Evolutionary conservation across 208 protist species (phyloP).

Genomic region (Leishmania martiniquensis): DNA sequence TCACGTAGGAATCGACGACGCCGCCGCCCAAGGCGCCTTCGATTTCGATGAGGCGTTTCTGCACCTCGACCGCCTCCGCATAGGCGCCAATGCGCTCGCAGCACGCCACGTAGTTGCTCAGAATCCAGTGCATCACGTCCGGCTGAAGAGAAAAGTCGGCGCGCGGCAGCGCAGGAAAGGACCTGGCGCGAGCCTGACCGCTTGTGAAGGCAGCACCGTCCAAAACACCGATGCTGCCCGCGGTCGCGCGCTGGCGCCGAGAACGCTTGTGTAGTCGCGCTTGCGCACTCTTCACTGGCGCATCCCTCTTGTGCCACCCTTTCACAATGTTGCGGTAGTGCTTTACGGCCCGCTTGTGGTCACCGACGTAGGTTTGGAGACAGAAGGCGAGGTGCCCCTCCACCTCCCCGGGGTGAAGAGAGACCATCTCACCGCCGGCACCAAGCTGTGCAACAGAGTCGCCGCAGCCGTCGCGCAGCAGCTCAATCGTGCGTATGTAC

Average conservation of each 20-base stretch:
- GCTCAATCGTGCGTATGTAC: conserved; percentile 52
- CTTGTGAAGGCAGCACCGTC: background rate
- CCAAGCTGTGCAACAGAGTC: conserved; percentile 33
- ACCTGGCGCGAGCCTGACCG: background rate
- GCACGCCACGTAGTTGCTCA: conserved; percentile 71
- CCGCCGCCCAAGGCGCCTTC: conserved; percentile 48
- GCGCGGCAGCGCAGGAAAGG: conserved; percentile 3
- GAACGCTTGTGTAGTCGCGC: conserved; percentile 19
- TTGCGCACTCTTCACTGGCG: conserved; percentile 24
- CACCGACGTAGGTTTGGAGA: conserved; percentile 72
- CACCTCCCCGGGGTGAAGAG: conserved; percentile 51
- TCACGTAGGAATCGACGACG: conserved; percentile 52
- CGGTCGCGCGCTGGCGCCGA: conserved; percentile 20
- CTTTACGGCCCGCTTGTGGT: conserved; percentile 62
- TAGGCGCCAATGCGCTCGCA: conserved; percentile 59
- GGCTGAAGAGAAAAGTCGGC: conserved; percentile 33
- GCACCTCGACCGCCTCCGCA: conserved; percentile 47
- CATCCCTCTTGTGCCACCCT: conserved; percentile 4
- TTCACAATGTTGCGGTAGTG: conserved; percentile 61
- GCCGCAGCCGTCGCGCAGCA: conserved; percentile 36
- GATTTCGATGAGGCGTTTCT: conserved; percentile 61
- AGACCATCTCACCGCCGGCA: conserved; percentile 25
- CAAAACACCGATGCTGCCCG: background rate
- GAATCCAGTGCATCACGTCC: conserved; percentile 60
- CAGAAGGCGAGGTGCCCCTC: conserved; percentile 72